These are phyloP conservation scores for Ogataea dorogensis DNA, from an alignment of 805 yeast genomes.

Conservation along the genomic window DNA sequence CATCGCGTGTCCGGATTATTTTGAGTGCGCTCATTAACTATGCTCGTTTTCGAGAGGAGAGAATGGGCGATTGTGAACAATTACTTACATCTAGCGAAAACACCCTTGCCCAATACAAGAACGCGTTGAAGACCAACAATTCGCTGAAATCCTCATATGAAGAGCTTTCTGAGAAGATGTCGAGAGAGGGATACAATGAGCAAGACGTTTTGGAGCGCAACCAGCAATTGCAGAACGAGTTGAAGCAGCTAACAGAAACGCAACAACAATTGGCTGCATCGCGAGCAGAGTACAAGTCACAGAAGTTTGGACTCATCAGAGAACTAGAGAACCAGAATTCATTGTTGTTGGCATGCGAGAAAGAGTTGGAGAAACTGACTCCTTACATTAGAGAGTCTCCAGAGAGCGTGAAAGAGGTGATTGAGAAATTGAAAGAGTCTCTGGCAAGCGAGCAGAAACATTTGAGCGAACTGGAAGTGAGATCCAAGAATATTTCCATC, in stretches of 20 bases:
- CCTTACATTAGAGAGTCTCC: slow-evolving; percentile 63
- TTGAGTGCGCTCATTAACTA: slow-evolving; percentile 82
- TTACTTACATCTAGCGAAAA: slow-evolving; percentile 54
- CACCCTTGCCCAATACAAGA: slow-evolving; percentile 44
- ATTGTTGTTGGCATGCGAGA: slow-evolving; percentile 52
- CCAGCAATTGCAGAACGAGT: slow-evolving; percentile 55
- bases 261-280: slow-evolving; percentile 64
- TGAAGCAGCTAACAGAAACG: slow-evolving; percentile 55
- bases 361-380: slow-evolving; percentile 57
- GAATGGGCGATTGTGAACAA: slow-evolving; percentile 65
- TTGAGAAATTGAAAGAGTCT: slow-evolving; percentile 49
- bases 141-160: slow-evolving; percentile 33
- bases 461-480: slow-evolving; percentile 42
- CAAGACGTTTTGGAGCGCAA: slow-evolving; percentile 50
- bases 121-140: slow-evolving; percentile 41
- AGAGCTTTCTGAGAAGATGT: slow-evolving; percentile 18
- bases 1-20: slow-evolving; percentile 57
- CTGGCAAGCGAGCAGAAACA: slow-evolving; percentile 40
- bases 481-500: slow-evolving; percentile 48
- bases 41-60: slow-evolving; percentile 80
- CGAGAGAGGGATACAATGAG: slow-evolving; percentile 33
- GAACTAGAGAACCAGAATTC: slow-evolving; percentile 62
- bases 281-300: slow-evolving; percentile 60
- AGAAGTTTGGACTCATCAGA: slow-evolving; percentile 56
- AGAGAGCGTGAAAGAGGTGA: slow-evolving; percentile 49